Conservation (phyloP, 2,329 filamentous ascomycete species). For the Penicillium nordicum region DNA sequence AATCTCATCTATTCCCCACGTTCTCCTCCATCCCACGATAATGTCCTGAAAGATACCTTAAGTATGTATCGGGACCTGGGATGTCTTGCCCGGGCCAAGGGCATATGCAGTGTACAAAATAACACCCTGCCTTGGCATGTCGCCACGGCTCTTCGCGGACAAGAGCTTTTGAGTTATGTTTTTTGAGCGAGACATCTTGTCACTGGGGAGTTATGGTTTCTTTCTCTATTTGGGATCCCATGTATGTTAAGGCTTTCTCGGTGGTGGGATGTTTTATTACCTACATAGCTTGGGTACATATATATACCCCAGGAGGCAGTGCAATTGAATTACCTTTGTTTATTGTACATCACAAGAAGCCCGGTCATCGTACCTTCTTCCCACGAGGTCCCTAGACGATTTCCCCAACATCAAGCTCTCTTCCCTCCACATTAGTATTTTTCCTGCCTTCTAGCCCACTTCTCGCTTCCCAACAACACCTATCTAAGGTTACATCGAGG, state of each 20-base stretch:
- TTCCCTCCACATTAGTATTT: no score
- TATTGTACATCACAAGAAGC: background rate
- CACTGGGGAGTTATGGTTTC: slow-evolving; percentile 9
- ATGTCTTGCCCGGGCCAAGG: slow-evolving; percentile 42
- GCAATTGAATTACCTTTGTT: slow-evolving; percentile 10
- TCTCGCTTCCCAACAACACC: no score
- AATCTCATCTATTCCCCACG: slow-evolving; percentile 41
- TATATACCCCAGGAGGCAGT: slow-evolving; percentile 8
- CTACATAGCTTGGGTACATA: slow-evolving; percentile 4
- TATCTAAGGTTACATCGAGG: no score
- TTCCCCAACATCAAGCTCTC: no score
- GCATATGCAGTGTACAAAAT: slow-evolving; percentile 40
- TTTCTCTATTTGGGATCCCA: background rate
- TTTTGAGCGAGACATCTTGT: slow-evolving; percentile 26
- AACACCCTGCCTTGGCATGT: slow-evolving; percentile 49
- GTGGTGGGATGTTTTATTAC: slow-evolving; percentile 7
- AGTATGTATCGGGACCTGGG: slow-evolving; percentile 46
- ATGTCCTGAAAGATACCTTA: slow-evolving; percentile 41
- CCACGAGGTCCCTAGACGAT: no score
- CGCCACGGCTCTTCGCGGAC: slow-evolving; percentile 43
- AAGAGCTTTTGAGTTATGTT: slow-evolving; percentile 42
- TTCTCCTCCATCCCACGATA: slow-evolving; percentile 31
- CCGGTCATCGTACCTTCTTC: no score
- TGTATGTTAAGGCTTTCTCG: slow-evolving; percentile 7
- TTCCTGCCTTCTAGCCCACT: no score